Base-by-base conservation (phyloP, 2,329 filamentous ascomycete genomes). In the Talaromyces piceae region DNA sequence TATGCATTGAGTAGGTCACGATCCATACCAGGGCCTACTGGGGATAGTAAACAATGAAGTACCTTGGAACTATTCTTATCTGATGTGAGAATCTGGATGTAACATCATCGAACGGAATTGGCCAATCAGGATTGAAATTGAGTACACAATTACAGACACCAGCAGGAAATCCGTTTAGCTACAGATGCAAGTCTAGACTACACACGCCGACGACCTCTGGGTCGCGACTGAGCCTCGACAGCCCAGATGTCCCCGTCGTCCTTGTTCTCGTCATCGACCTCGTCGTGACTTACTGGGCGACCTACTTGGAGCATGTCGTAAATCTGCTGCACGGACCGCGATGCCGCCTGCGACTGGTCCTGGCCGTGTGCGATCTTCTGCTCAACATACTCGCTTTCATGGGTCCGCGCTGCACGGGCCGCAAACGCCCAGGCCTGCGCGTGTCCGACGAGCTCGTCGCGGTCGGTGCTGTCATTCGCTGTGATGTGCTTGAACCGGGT, bases 401-500 rank as follows among this genome's bases (percentile, higher is more conserved):
- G 58, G 9, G 59, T 55, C 26, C 57, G 55, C 3, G 68, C 68
- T 3, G 66, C 67, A 3, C 62, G 54, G 4, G 67, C 67, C 12
- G 69, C 69, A 58, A 70, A 71, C 7, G 66, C 62, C 69, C 69
- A 72, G 31, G 67, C 67, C 56, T 70, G 62, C 13, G 68, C 68
- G 41, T 65, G 58, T 22, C 41, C 50, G 20, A 69, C 54, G 16
- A 70, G 51, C 44, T 68, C 66, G 27, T 69, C 66, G 0, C 31
- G 41, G 9, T 61, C 60, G n/a, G 56, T 23, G 5, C 54, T 31
- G 18, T 52, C 56, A 1, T n/a, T n/a, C n/a, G 57, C 59, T 2
- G 63, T 59, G 25, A 62, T 59, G 39, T 67, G 61, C 46, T 68
- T 67, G 58, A 68, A 68, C 31, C 65, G 66, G 4, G 63, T 58